Evolutionary conservation across 1,139 yeast genomes (phyloP).

Genomic region (Nakaseomyces nivariensis): DNA sequence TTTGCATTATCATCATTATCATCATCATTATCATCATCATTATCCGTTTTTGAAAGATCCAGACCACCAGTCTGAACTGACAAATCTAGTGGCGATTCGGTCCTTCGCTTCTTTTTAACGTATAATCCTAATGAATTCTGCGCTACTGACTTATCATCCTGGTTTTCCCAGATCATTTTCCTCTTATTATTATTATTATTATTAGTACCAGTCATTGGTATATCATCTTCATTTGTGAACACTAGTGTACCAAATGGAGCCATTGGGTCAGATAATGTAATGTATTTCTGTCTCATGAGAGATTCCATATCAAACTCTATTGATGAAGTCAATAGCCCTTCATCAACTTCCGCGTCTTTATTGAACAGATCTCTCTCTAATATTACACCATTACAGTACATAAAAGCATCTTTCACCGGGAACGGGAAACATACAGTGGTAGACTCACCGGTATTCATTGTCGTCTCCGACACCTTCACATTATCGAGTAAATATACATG

Average conservation of each 20-base stretch:
- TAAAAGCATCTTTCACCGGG: constrained; percentile 21
- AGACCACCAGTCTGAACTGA: not conserved
- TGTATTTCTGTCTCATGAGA: constrained; percentile 17
- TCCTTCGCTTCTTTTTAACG: constrained; percentile 10
- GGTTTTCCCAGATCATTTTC: not conserved
- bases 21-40: constrained; percentile 4
- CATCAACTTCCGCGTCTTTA: too few relatives aligned
- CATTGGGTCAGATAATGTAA: constrained; percentile 27
- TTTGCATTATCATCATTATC: constrained; percentile 1
- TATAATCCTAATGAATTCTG: constrained; percentile 12
- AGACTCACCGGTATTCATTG: constrained; percentile 15
- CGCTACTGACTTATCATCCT: not conserved
- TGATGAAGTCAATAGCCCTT: too few relatives aligned
- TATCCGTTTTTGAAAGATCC: not conserved
- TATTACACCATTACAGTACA: constrained; percentile 26
- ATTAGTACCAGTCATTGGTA: not conserved
- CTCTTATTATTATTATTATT: not conserved
- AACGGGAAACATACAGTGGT: constrained; percentile 24
- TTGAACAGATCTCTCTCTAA: constrained; percentile 14
- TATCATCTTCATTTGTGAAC: constrained; percentile 1
- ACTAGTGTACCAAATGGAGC: constrained; percentile 22
- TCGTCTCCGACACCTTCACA: not conserved
- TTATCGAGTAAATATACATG: constrained; percentile 20
- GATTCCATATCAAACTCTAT: constrained; percentile 1
- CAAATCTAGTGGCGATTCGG: constrained; percentile 4